Evolutionary conservation across 257 asterid species (phyloP).

Genomic region (Petunia secreta): DNA sequence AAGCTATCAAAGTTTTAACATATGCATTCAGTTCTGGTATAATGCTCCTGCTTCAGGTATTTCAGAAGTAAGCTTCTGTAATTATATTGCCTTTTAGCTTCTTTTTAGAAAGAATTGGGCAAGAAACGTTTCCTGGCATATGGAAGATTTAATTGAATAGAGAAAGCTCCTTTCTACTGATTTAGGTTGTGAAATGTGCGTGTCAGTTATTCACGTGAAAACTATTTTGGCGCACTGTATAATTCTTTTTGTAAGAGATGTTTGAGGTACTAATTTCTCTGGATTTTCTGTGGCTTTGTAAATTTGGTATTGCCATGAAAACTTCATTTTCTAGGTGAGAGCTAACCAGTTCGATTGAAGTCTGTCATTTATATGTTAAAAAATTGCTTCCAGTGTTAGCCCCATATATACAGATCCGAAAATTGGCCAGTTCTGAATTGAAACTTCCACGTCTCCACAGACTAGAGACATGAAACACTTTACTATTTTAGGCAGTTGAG

Average conservation of each 20-base stretch:
- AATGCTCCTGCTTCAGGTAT: conserved; percentile 13
- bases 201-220: not conserved
- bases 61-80: conserved; percentile 4
- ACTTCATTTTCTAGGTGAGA: not conserved
- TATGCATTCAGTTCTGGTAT: conserved; percentile 5
- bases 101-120: not conserved
- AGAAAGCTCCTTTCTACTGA: not conserved
- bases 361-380: conserved; percentile 14
- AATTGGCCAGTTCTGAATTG: not conserved
- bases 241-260: not conserved
- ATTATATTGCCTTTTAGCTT: not conserved
- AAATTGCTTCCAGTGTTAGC: not conserved
- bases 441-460: not conserved
- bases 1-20: not conserved
- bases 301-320: not conserved
- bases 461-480: not conserved
- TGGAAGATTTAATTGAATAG: not conserved
- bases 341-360: not conserved
- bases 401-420: not conserved
- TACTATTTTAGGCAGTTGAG: not conserved
- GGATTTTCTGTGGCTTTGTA: not conserved
- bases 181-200: not conserved
- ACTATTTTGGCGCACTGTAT: not conserved
- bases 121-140: not conserved
- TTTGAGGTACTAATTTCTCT: not conserved